Conservation (phyloP, 805 yeast genomes). For the Myxozyma vanderwaltii region DNA sequence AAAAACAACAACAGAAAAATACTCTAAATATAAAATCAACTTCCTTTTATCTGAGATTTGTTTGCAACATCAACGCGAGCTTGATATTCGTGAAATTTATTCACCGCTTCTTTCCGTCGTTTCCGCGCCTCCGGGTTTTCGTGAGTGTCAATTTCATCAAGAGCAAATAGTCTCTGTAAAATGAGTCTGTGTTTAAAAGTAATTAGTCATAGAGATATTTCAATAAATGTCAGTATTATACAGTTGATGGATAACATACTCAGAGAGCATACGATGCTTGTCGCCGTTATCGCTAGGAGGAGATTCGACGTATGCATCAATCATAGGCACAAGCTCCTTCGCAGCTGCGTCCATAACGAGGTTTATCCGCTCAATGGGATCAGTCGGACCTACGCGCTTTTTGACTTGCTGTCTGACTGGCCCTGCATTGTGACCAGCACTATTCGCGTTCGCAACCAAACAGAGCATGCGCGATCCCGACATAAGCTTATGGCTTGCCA, state of each 20-base stretch:
- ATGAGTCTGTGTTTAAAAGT: conserved; percentile 19
- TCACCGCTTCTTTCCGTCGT: conserved; percentile 37
- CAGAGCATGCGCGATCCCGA: conserved; percentile 28
- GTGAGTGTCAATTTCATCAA: conserved; percentile 37
- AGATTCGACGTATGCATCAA: conserved; percentile 17
- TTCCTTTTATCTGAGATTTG: not conserved
- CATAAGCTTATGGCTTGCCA: conserved; percentile 14
- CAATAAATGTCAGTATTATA: not conserved
- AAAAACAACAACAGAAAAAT: too few species aligned
- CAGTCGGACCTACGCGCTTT: conserved; percentile 13
- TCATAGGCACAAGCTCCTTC: conserved; percentile 28
- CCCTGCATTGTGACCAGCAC: not conserved
- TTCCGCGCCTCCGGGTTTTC: conserved; percentile 36
- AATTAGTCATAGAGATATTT: not conserved
- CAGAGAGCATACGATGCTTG: conserved; percentile 27
- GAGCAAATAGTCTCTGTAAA: conserved; percentile 34
- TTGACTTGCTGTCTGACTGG: conserved; percentile 5
- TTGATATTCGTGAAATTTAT: conserved; percentile 35
- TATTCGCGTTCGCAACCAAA: conserved; percentile 5
- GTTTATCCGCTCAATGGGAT: conserved; percentile 29
- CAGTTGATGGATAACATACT: conserved; percentile 7
- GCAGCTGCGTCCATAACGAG: conserved; percentile 16
- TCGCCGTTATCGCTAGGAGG: conserved; percentile 23
- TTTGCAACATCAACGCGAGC: conserved; percentile 34
- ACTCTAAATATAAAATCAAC: not conserved